Base-by-base conservation (phyloP, 2,329 filamentous ascomycete genomes). In the Stemphylium vesicarium region DNA sequence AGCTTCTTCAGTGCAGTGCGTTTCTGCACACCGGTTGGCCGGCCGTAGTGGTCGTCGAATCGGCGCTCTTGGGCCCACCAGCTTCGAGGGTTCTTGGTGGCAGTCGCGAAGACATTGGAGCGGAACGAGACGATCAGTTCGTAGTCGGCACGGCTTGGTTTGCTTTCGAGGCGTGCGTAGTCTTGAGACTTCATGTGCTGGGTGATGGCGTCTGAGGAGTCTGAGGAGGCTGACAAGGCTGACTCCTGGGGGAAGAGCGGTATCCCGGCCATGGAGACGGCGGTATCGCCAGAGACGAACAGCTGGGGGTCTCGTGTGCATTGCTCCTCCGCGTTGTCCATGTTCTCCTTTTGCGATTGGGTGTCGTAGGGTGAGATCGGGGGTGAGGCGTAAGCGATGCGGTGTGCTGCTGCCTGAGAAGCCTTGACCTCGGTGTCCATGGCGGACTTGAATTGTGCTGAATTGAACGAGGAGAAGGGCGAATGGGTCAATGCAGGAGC, bases 11-110 rank as follows among this genome's bases (percentile, higher is more conserved):
- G 48, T 3, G 64, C 64, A 49, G 68, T 42, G 63, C 73, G 62
- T 70, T 78, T 69, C 68, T 74, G 51, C 60, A 75, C 48, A 74
- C 77, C 42, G 72, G 74, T 51, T 78, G 72, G 80, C 46, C 76
- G 79, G 36, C 80, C 68, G 56, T 75, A 76, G 42, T 64, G 75
- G 60, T 85, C 79, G 8, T 80, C 79, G 31, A 86, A 79, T 22
- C 80, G 73, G 3, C 81, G 80, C 71, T 87, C 83, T 63, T 69
- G 68, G 10, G 53, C 53, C 38, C 65, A 68, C 73, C 73, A 75
- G 26, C 49, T 71, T 20, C 66, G 73, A 1, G 76, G 83, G 61
- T 86, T 76, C 59, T 69, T 66, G 61, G 63, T 60, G 47, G 67
- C 70, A 11, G 51, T 52, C 31, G 64, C 56, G 57, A 64, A 69